A percentile compares a stretch with the other conserved stretches of the same genome.
Conservation (phyloP, 2,329 filamentous ascomycete species). For the Colletotrichum godetiae region DNA sequence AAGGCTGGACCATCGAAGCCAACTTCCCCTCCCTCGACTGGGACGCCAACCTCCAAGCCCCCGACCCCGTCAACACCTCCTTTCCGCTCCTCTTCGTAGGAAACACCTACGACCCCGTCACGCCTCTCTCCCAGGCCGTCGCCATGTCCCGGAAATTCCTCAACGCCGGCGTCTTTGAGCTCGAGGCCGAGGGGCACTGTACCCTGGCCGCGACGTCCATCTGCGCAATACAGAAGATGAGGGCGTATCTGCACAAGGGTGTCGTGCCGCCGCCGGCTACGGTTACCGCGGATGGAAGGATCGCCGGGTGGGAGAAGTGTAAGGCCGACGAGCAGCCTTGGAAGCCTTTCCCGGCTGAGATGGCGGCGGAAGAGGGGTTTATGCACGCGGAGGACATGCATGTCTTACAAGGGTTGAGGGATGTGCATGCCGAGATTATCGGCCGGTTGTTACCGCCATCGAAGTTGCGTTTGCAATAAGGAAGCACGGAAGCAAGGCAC, state of each 20-base stretch:
- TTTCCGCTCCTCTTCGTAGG: slow-evolving; percentile 68
- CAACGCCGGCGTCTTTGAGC: slow-evolving; percentile 50
- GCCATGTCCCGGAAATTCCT: slow-evolving; percentile 51
- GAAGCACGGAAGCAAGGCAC: too few species aligned
- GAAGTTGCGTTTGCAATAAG: slow-evolving; percentile 19
- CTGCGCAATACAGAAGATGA: slow-evolving; percentile 48
- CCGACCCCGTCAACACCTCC: slow-evolving; percentile 48
- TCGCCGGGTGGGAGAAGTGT: slow-evolving; percentile 41
- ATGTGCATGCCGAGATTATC: slow-evolving; percentile 28
- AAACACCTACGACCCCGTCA: slow-evolving; percentile 70
- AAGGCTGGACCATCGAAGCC: slow-evolving; percentile 48
- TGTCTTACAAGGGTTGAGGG: slow-evolving; percentile 14
- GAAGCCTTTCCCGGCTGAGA: slow-evolving; percentile 22
- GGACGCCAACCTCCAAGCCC: slow-evolving; percentile 41
- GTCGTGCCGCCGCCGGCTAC: slow-evolving; percentile 43
- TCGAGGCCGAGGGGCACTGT: slow-evolving; percentile 49
- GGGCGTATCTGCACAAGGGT: slow-evolving; percentile 49
- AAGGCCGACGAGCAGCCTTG: slow-evolving; percentile 43
- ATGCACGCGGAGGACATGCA: slow-evolving; percentile 15
- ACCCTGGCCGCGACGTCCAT: slow-evolving; percentile 46
- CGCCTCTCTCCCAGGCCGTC: slow-evolving; percentile 61
- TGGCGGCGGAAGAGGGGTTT: neutral
- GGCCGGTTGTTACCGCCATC: slow-evolving; percentile 11
- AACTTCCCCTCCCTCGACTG: slow-evolving; percentile 44
- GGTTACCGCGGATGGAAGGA: slow-evolving; percentile 37